Evolutionary conservation across 768 basidiomycete species (phyloP).

Genomic region (Hygrophoropsis aurantiaca): DNA sequence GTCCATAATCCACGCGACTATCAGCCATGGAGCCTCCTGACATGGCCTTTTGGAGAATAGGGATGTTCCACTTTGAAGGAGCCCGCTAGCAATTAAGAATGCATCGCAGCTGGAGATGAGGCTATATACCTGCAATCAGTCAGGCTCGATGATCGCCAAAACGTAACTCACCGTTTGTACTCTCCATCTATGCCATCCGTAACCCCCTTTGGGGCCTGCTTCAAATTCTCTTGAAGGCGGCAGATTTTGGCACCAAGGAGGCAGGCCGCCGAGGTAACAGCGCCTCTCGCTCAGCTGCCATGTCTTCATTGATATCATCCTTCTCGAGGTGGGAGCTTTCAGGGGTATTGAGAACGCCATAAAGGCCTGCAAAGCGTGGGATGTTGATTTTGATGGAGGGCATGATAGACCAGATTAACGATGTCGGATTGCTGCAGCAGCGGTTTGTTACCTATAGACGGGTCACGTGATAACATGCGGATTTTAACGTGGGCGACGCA

Average conservation of each 20-base stretch:
- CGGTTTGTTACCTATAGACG: no score
- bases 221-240: constrained; percentile 13
- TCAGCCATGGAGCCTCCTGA: constrained; percentile 16
- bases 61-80: constrained; percentile 14
- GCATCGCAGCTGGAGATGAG: constrained; percentile 13
- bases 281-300: constrained; percentile 2
- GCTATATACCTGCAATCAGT: constrained; percentile 7
- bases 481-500: no score
- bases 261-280: background rate
- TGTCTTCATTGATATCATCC: background rate
- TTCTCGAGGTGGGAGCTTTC: no score
- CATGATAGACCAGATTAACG: no score
- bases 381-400: no score
- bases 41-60: constrained; percentile 19
- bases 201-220: constrained; percentile 29
- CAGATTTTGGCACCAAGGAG: constrained; percentile 5
- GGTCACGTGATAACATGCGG: no score
- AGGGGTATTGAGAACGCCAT: background rate
- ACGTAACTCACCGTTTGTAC: constrained; percentile 25
- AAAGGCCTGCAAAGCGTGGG: no score
- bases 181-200: constrained; percentile 27
- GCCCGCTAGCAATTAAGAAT: constrained; percentile 14
- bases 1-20: constrained; percentile 33
- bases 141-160: background rate
- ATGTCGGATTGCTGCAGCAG: no score